These are phyloP conservation scores for Catunica adiposa DNA, from an alignment of 2,329 filamentous ascomycete species.

Conservation along the genomic window DNA sequence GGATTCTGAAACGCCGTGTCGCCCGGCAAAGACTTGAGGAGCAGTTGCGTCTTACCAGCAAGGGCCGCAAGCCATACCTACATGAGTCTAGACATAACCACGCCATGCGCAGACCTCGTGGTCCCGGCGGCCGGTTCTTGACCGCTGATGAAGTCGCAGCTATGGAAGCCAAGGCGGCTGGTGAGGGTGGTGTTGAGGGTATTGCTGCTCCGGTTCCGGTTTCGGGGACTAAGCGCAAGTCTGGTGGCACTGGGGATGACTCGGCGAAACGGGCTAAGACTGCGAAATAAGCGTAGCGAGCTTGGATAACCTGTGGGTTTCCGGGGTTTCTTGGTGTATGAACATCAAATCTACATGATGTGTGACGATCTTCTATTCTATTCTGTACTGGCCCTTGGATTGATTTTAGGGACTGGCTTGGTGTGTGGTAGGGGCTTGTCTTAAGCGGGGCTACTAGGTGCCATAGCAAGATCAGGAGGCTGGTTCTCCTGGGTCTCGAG, in stretches of 20 bases:
- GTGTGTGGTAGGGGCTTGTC: too few relatives aligned
- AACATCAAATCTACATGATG: not conserved
- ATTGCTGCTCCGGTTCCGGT: slow-evolving; percentile 17
- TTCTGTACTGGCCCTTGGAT: slow-evolving; percentile 2
- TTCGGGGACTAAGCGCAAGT: slow-evolving; percentile 43
- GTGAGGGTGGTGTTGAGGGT: slow-evolving; percentile 25
- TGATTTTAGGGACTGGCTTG: not conserved
- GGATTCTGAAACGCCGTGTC: slow-evolving; percentile 85
- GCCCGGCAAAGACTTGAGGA: slow-evolving; percentile 90
- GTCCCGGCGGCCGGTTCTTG: slow-evolving; percentile 85
- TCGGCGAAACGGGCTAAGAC: slow-evolving; percentile 43
- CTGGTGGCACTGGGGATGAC: slow-evolving; percentile 30
- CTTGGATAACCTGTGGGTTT: slow-evolving; percentile 10
- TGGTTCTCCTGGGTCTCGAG: not conserved
- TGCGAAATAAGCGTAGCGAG: slow-evolving; percentile 21
- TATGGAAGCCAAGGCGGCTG: slow-evolving; percentile 24
- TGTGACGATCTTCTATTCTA: slow-evolving; percentile 3
- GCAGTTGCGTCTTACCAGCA: slow-evolving; percentile 75
- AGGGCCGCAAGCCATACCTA: slow-evolving; percentile 89
- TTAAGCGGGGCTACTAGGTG: too few relatives aligned
- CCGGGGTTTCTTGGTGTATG: slow-evolving; percentile 12
- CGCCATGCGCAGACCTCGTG: slow-evolving; percentile 86
- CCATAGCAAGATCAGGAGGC: too few relatives aligned
- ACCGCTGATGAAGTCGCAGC: slow-evolving; percentile 83
- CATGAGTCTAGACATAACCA: slow-evolving; percentile 97